Percentiles rank a stretch among this genome's conserved stretches.
Evolutionary conservation across 139 green algal species (phyloP).

Genomic region (Volvox reticuliferus): DNA sequence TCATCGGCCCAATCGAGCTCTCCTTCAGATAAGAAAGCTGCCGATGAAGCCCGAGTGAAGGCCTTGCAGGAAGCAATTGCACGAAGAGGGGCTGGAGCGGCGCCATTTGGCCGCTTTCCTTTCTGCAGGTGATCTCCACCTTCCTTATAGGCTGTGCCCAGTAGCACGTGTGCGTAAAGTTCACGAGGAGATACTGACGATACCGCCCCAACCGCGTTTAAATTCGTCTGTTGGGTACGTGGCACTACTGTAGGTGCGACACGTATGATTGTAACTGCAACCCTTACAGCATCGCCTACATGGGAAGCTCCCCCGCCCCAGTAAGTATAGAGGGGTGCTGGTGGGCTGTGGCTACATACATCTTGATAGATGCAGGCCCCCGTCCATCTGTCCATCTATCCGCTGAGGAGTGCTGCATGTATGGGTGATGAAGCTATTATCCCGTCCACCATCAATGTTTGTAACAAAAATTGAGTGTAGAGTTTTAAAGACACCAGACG

Average conservation of each 20-base stretch:
- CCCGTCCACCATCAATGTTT: background rate
- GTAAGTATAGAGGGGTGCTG: background rate
- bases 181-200: no score
- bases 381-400: background rate
- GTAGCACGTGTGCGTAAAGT: no score
- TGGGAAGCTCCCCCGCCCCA: background rate
- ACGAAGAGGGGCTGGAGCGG: background rate
- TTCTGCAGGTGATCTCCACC: background rate
- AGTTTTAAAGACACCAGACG: no score
- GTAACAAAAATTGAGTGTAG: background rate
- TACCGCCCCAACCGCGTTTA: no score
- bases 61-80: background rate
- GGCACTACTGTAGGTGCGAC: background rate
- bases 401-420: no score
- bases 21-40: no score
- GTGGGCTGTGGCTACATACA: background rate
- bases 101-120: background rate
- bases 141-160: background rate
- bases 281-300: background rate
- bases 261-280: background rate
- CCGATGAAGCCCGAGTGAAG: background rate
- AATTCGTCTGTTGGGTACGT: no score
- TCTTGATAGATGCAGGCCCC: background rate
- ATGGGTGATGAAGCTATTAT: background rate
- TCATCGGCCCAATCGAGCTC: no score